phyloP scores from a whole-genome alignment of 257 asterid species.

The Fraxinus pennsylvanica region DNA sequence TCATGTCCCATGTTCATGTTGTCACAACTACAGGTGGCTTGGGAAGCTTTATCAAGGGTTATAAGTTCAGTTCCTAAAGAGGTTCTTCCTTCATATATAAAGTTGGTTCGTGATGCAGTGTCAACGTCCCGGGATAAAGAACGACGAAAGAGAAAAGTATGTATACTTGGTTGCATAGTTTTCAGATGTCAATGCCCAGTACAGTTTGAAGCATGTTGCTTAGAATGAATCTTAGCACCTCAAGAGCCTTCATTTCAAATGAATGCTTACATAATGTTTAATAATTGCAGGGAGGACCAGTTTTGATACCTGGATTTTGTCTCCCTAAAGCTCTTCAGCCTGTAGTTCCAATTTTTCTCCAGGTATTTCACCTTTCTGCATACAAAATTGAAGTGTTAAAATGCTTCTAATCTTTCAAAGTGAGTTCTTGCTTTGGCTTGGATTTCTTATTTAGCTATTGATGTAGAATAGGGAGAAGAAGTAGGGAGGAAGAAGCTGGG shows the following conservation, averaged over 20 bases:
- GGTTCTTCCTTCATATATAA: conserved; percentile 83
- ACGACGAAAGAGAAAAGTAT: conserved; percentile 85
- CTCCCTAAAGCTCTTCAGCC: conserved; percentile 99
- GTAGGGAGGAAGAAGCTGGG: too few species aligned
- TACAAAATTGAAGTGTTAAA: background rate
- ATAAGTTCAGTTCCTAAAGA: conserved; percentile 84
- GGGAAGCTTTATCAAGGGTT: conserved; percentile 96
- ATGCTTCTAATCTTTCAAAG: background rate
- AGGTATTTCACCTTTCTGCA: conserved; percentile 49
- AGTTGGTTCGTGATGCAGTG: conserved; percentile 97
- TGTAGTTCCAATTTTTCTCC: conserved; percentile 81
- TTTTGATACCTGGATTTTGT: conserved; percentile 91
- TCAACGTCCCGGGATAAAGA: conserved; percentile 94
- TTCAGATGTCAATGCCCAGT: conserved; percentile 23
- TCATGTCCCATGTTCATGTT: conserved; percentile 23
- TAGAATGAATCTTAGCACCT: background rate
- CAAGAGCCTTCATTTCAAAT: conserved; percentile 4
- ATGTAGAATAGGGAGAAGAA: too few species aligned
- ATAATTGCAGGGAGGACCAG: conserved; percentile 78
- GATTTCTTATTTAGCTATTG: background rate
- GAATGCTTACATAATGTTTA: conserved; percentile 23
- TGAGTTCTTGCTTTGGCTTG: background rate
- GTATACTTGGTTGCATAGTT: conserved; percentile 6
- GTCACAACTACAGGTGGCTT: conserved; percentile 60
- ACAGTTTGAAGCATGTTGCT: conserved; percentile 14